Evolutionary conservation across 352 stramenopile species (phyloP), one percentile per base, ranked within the genome.

Genomic region (Discostella stelligera): DNA sequence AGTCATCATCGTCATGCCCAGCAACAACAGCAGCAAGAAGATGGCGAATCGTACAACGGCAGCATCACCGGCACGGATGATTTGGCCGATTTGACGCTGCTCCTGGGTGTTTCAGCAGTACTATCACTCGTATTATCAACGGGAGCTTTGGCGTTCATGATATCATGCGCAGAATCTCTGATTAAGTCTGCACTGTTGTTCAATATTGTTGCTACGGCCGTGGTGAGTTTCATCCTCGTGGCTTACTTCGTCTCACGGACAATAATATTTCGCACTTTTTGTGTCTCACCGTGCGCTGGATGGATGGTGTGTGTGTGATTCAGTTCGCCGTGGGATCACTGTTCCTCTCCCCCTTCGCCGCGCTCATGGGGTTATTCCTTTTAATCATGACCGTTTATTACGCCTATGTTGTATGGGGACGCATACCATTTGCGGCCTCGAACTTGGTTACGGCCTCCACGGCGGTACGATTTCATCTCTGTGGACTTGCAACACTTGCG

Each of bases 351-450:
- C 64, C 72, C 0, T 81, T 77, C 58, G 52, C 71, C 25, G 77
- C 61, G 7, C 37, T 89, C 25, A 72, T 84, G 52, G 66, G 54
- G 49, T 53, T 79, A 27, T 46, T 89, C 7, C 49, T 74, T 1
- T 78, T 80, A 44, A 44, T 71, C 0, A 64, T 87, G 13, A 79
- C 60, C n/a, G 25, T 58, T 8, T 90, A 74, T 23, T 98, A 97
- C 83, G 90, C 93, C 2, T 94, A 82, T 49, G 50, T 75, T 75
- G 91, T 89, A 65, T 97, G 84, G 83, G 48, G 18, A 18, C 91
- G 94, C 53, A 97, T 98, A 63, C 94, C 95, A 25, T 98, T 98
- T 72, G 95, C 95, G 2, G 94, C 95, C 5, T 90, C 92, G 13
- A 98, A 98, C 71, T 79, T 98, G 21, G 87, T 90, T 11, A 94